A percentile compares a stretch with the other conserved stretches of the same genome.
These are phyloP conservation scores for Beta vulgaris DNA, from an alignment of 148 eudicot genomes.

Conservation along the genomic window DNA sequence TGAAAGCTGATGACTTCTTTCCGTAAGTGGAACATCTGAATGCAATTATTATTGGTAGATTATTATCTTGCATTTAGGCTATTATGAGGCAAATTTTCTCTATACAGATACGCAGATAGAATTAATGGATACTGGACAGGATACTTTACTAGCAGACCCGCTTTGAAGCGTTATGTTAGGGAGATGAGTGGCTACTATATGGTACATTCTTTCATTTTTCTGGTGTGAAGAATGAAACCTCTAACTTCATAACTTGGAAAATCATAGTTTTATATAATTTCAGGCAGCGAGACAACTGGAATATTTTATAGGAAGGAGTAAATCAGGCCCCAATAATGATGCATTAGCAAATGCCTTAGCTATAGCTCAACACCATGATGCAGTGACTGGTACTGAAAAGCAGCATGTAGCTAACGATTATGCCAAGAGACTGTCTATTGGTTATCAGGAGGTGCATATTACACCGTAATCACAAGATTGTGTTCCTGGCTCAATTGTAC, in stretches of 20 bases:
- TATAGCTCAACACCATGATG: slow-evolving; percentile 96
- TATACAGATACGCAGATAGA: slow-evolving; percentile 82
- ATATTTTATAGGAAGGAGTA: slow-evolving; percentile 66
- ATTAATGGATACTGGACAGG: slow-evolving; percentile 94
- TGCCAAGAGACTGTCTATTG: slow-evolving; percentile 84
- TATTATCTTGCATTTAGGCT: neutral
- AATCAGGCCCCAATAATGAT: slow-evolving; percentile 61
- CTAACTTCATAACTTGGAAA: neutral
- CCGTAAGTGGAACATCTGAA: slow-evolving; percentile 63
- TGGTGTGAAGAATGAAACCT: neutral
- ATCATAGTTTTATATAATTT: slow-evolving; percentile 11
- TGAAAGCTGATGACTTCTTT: slow-evolving; percentile 82
- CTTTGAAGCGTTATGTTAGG: slow-evolving; percentile 84
- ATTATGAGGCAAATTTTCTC: neutral
- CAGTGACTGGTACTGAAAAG: slow-evolving; percentile 80
- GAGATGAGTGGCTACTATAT: slow-evolving; percentile 85
- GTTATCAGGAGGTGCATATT: slow-evolving; percentile 64
- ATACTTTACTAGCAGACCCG: slow-evolving; percentile 90
- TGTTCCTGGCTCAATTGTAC: neutral
- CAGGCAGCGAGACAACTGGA: slow-evolving; percentile 97
- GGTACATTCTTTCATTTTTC: slow-evolving; percentile 39
- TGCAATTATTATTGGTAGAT: neutral
- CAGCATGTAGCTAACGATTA: slow-evolving; percentile 99
- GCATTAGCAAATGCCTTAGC: slow-evolving; percentile 84
- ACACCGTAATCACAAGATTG: slow-evolving; percentile 1